Base-by-base conservation (phyloP, 2,329 filamentous ascomycete species). In the Laburnicola sp. region DNA sequence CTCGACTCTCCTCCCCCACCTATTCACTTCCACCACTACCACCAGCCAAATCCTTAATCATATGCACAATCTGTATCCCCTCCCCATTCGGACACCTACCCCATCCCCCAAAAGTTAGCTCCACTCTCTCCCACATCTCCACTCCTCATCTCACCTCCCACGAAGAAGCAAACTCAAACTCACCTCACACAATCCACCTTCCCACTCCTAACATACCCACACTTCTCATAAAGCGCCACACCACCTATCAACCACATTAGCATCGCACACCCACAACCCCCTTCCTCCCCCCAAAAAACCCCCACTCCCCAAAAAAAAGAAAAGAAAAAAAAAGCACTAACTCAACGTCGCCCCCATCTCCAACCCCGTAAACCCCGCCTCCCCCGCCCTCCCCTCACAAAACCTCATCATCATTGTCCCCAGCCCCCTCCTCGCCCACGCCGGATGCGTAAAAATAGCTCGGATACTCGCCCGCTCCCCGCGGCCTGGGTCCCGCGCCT, bases 361-460 rank as follows among this genome's bases (percentile, higher is more conserved):
- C 42, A 71, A 37, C 28, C 63, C 58, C 28, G 25, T 38, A 38
- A 70, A 72, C 3, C 69, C 69, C 0, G 46, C 66, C 9, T 59
- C 62, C 2, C 48, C 34, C 3, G 69, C 69, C 4, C 53, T 54
- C 42, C 49, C 59, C 47, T 72, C 69, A 43, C 69, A 72, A 51
- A 67, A 63, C 57, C 69, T 56, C 69, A 72, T 71, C 66, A 72
- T 63, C 69, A 71, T 72, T 2, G 68, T 72, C 0, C 69, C 69
- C 5, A 72, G 57, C 0, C 45, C 45, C n/a, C 22, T 21, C n/a
- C 43, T 10, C 26, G 43, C 43, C 43, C 43, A 45, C n/a, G 11
- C 53, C 0, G 69, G 69, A 53, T 63, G 50, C 41, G 69, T 72
- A 54, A 72, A 72, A 26, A 72, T 72, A 2, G 69, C 69, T 4